Evolutionary conservation across 140 eudicot genomes (phyloP).

Genomic region (Senecio squalidus): DNA sequence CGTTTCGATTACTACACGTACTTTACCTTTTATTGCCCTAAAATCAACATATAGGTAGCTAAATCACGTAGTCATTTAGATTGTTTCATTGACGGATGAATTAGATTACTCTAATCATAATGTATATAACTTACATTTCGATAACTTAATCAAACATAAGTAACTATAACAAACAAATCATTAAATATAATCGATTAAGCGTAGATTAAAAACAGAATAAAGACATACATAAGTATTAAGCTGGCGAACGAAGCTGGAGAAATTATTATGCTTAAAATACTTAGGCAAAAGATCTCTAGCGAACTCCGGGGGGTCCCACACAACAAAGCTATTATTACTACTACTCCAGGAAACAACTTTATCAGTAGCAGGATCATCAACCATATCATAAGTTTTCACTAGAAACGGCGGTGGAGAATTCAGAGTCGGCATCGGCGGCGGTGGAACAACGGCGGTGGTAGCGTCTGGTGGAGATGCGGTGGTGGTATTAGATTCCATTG

Average conservation of each 20-base stretch:
- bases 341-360: slow-evolving; percentile 82
- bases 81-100: no score
- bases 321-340: slow-evolving; percentile 71
- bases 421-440: slow-evolving; percentile 53
- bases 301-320: slow-evolving; percentile 89
- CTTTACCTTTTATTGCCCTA: no score
- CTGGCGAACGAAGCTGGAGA: slow-evolving; percentile 89
- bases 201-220: slow-evolving; percentile 1
- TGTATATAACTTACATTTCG: no score
- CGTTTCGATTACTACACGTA: no score
- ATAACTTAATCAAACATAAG: neutral
- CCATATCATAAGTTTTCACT: slow-evolving; percentile 87
- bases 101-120: no score
- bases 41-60: no score
- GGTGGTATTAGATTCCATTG: slow-evolving; percentile 22
- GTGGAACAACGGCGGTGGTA: slow-evolving; percentile 25
- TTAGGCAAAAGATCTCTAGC: slow-evolving; percentile 73
- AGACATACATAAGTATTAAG: slow-evolving; percentile 86
- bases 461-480: slow-evolving; percentile 15
- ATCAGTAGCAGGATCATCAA: slow-evolving; percentile 75
- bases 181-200: neutral
- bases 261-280: slow-evolving; percentile 79
- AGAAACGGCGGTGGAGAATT: slow-evolving; percentile 80
- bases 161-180: neutral
- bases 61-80: no score